phyloP scores from a whole-genome alignment of 2,329 filamentous ascomycete genomes.

The Scortechinia acanthostroma region DNA sequence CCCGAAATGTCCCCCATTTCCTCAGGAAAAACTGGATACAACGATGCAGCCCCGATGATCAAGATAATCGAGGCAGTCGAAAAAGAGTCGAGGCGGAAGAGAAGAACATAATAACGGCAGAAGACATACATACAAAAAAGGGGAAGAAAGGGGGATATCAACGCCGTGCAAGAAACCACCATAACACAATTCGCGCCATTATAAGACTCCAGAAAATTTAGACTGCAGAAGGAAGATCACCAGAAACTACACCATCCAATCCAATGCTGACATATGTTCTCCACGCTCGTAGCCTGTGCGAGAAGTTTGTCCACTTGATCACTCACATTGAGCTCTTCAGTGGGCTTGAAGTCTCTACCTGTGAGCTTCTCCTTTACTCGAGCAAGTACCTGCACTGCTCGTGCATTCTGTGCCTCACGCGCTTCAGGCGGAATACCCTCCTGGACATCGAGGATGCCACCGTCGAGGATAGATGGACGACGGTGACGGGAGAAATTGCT shows the following conservation, averaged over 20 bases:
- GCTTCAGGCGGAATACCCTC: slow-evolving; percentile 25
- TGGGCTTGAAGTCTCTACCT: slow-evolving; percentile 81
- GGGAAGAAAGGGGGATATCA: neutral
- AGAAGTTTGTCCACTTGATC: slow-evolving; percentile 92
- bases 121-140: neutral
- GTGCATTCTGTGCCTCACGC: slow-evolving; percentile 81
- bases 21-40: too few species aligned
- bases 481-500: slow-evolving; percentile 41
- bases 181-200: too few species aligned
- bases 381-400: slow-evolving; percentile 83
- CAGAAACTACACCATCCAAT: slow-evolving; percentile 99
- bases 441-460: slow-evolving; percentile 29
- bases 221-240: slow-evolving; percentile 39
- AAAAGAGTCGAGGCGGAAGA: too few species aligned
- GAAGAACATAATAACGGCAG: neutral
- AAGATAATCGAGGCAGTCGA: too few species aligned
- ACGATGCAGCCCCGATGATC: too few species aligned
- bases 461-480: slow-evolving; percentile 64
- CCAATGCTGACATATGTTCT: slow-evolving; percentile 97
- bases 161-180: neutral
- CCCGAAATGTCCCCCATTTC: too few species aligned
- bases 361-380: slow-evolving; percentile 94
- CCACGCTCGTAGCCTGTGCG: slow-evolving; percentile 88
- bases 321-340: slow-evolving; percentile 76
- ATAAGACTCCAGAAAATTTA: neutral